These are phyloP conservation scores for Peronospora destructor DNA, from an alignment of 352 stramenopile genomes.

Conservation along the genomic window DNA sequence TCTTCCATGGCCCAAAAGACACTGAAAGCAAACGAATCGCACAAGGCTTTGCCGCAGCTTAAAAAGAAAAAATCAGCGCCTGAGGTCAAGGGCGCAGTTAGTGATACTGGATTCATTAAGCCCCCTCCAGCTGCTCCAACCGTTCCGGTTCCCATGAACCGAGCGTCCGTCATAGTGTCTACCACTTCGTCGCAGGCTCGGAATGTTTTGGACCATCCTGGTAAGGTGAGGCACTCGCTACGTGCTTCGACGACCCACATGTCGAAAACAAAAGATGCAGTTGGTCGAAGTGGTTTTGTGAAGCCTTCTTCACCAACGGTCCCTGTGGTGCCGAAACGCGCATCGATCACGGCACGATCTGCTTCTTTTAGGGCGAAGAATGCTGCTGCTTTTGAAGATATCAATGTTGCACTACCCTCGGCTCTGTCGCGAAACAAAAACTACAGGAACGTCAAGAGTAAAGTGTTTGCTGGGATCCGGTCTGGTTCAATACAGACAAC, in stretches of 20 bases:
- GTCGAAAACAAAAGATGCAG: conserved; percentile 7
- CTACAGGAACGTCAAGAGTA: conserved; percentile 50
- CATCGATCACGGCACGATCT: conserved; percentile 30
- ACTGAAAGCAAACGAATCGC: conserved; percentile 10
- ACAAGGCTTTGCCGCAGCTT: conserved; percentile 7
- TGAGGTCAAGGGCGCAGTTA: conserved; percentile 14
- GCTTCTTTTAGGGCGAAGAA: conserved; percentile 34
- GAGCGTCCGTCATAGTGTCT: conserved; percentile 28
- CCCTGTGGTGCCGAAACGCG: conserved; percentile 23
- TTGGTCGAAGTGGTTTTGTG: conserved; percentile 13
- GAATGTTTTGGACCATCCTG: conserved; percentile 1
- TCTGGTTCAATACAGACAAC: conserved; percentile 12
- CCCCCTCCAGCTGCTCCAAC: conserved; percentile 16
- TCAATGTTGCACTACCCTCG: not conserved
- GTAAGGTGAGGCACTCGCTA: not conserved
- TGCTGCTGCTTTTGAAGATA: conserved; percentile 12
- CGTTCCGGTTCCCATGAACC: conserved; percentile 23
- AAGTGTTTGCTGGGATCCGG: conserved; percentile 29
- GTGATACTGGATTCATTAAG: conserved; percentile 24
- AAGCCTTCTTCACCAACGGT: conserved; percentile 16
- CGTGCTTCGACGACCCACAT: conserved; percentile 1
- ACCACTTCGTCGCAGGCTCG: conserved; percentile 29
- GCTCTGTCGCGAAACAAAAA: conserved; percentile 25
- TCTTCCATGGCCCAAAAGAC: conserved; percentile 26
- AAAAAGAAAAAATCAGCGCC: conserved; percentile 17